Percentiles rank a stretch among this genome's conserved stretches.
These are phyloP conservation scores for Saturnispora saitoi DNA, from an alignment of 805 yeast species.

Conservation along the genomic window DNA sequence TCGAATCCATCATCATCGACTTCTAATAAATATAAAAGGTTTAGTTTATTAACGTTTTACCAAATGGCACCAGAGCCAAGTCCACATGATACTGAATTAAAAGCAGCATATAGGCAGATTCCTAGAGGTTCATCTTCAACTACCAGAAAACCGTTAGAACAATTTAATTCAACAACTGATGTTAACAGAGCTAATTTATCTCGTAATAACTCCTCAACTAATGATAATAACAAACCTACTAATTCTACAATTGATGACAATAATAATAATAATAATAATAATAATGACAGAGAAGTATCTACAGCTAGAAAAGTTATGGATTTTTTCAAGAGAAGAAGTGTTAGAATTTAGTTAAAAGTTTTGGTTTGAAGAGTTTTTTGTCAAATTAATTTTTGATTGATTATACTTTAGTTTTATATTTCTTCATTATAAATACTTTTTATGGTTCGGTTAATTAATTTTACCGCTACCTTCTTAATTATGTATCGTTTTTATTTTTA, in stretches of 20 bases:
- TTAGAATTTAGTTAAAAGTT: slow-evolving; percentile 24
- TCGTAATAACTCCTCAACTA: background rate
- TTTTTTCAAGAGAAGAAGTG: slow-evolving; percentile 62
- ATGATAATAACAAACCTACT: background rate
- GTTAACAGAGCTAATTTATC: background rate
- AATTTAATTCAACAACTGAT: slow-evolving; percentile 8
- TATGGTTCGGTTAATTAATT: background rate
- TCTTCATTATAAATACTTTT: background rate
- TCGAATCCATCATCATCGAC: background rate
- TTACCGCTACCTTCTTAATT: no score
- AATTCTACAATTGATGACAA: background rate
- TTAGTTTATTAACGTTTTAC: slow-evolving; percentile 28
- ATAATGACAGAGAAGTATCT: slow-evolving; percentile 47
- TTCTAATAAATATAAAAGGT: slow-evolving; percentile 22
- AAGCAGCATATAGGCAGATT: background rate
- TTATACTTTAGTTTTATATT: background rate
- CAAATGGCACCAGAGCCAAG: slow-evolving; percentile 14
- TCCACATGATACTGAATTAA: slow-evolving; percentile 8
- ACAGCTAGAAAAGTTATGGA: slow-evolving; percentile 75
- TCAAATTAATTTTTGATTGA: background rate
- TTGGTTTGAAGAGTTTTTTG: background rate
- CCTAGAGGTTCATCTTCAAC: background rate
- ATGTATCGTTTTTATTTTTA: background rate
- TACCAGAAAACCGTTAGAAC: slow-evolving; percentile 13
- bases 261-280: slow-evolving; percentile 8